phyloP scores from a whole-genome alignment of 345 rosid genomes.

The Eutrema heterophyllum region DNA sequence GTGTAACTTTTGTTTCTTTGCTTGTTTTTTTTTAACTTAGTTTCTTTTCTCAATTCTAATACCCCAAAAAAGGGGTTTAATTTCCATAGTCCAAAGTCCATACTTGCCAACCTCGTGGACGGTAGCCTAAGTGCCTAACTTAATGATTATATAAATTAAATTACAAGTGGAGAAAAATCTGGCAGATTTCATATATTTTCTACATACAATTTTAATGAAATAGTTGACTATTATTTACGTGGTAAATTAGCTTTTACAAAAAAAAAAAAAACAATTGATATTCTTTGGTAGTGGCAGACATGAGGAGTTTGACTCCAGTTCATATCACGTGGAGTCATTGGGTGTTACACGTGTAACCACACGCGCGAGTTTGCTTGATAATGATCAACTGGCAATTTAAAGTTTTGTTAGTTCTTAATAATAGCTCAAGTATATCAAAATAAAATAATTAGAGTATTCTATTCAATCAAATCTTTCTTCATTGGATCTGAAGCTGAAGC shows the following conservation, averaged over 20 bases:
- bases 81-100: background rate
- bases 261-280: background rate
- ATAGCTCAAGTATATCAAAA: background rate
- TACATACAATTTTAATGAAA: background rate
- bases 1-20: background rate
- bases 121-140: constrained; percentile 2
- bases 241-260: background rate
- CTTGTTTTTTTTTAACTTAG: background rate
- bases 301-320: constrained; percentile 22
- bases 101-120: constrained; percentile 8
- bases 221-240: background rate
- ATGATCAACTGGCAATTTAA: background rate
- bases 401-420: background rate
- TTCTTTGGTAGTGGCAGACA: constrained; percentile 28
- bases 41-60: background rate
- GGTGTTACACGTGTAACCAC: background rate
- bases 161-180: background rate
- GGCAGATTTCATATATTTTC: background rate
- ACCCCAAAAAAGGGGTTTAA: background rate
- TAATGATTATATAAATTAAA: background rate
- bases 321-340: constrained; percentile 23
- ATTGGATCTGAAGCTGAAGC: constrained; percentile 35
- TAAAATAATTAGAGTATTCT: background rate
- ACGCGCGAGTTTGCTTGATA: constrained; percentile 19
- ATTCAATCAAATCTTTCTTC: constrained; percentile 1